phyloP scores from a whole-genome alignment of 1,284 basidiomycete genomes.

The Inonotus obliquus region DNA sequence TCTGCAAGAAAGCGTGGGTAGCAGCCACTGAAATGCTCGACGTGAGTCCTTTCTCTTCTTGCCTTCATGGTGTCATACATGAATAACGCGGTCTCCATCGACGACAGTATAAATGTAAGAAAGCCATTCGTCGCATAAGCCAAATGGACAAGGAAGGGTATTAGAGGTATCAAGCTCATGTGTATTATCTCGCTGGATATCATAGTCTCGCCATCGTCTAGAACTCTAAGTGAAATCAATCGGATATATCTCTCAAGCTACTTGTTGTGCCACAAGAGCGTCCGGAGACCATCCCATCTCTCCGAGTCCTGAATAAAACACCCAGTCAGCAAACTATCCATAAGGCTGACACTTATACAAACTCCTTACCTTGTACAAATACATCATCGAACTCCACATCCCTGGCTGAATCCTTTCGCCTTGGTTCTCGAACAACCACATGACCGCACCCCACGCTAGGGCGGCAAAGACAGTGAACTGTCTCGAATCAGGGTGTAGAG shows the following conservation, averaged over 20 bases:
- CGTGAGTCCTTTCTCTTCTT: constrained; percentile 32
- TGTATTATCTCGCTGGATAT: constrained; percentile 1
- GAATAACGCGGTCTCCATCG: not conserved
- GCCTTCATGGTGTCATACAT: not conserved
- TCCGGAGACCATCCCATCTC: constrained; percentile 63
- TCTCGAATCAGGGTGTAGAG: constrained; percentile 74
- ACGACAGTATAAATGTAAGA: constrained; percentile 59
- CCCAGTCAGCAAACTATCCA: not conserved
- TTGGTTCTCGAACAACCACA: constrained; percentile 90
- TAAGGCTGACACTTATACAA: not conserved
- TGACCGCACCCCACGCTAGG: constrained; percentile 91
- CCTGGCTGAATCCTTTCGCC: constrained; percentile 90
- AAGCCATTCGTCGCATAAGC: constrained; percentile 35
- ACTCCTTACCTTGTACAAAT: constrained; percentile 50
- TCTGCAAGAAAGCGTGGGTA: constrained; percentile 50
- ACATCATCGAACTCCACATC: constrained; percentile 83
- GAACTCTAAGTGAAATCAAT: not conserved
- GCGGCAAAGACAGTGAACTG: constrained; percentile 90
- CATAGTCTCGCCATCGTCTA: not conserved
- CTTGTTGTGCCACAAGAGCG: constrained; percentile 77
- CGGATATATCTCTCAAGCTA: constrained; percentile 27
- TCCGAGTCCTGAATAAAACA: constrained; percentile 54
- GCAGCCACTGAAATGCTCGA: constrained; percentile 64
- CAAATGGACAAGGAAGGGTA: constrained; percentile 21
- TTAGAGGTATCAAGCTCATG: constrained; percentile 13